These are phyloP conservation scores for Talaromyces stipitatus DNA, from an alignment of 495 filamentous ascomycete species.

Conservation along the genomic window DNA sequence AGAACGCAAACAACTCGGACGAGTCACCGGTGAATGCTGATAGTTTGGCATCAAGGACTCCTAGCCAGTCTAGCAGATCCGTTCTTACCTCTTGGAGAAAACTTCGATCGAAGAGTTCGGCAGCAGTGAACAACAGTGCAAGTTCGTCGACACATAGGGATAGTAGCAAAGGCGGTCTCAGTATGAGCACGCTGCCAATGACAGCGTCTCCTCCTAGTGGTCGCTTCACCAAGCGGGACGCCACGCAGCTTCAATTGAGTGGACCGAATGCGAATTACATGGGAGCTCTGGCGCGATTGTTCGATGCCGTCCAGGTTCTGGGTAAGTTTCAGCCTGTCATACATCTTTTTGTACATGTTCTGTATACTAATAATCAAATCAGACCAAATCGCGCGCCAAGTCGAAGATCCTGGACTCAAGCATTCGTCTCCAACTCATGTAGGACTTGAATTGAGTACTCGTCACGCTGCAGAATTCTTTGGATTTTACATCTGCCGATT, in stretches of 20 bases:
- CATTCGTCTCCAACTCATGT: constrained; percentile 81
- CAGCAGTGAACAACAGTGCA: constrained; percentile 18
- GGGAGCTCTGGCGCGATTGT: constrained; percentile 81
- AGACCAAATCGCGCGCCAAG: constrained; percentile 96
- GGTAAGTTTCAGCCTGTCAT: constrained; percentile 52
- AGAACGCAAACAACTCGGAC: constrained; percentile 34
- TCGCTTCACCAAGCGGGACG: constrained; percentile 57
- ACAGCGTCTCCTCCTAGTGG: constrained; percentile 54
- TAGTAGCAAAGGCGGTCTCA: constrained; percentile 49
- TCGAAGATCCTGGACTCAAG: constrained; percentile 85
- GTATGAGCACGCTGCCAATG: constrained; percentile 76
- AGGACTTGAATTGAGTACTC: constrained; percentile 83
- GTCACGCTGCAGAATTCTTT: constrained; percentile 96
- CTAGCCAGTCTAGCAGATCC: constrained; percentile 56
- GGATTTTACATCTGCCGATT: constrained; percentile 95
- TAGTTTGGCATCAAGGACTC: constrained; percentile 39
- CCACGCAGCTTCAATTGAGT: constrained; percentile 58
- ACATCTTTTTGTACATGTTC: neutral
- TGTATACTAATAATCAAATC: constrained; percentile 12
- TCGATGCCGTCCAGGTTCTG: constrained; percentile 87
- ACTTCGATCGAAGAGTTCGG: constrained; percentile 79
- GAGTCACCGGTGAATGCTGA: constrained; percentile 31
- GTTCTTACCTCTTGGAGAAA: constrained; percentile 73
- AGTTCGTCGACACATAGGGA: constrained; percentile 23
- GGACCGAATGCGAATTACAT: constrained; percentile 89